A percentile compares a stretch with the other conserved stretches of the same genome.
These are phyloP conservation scores for Pigoraptor vietnamica DNA, from an alignment of 78 protist genomes.

Conservation along the genomic window DNA sequence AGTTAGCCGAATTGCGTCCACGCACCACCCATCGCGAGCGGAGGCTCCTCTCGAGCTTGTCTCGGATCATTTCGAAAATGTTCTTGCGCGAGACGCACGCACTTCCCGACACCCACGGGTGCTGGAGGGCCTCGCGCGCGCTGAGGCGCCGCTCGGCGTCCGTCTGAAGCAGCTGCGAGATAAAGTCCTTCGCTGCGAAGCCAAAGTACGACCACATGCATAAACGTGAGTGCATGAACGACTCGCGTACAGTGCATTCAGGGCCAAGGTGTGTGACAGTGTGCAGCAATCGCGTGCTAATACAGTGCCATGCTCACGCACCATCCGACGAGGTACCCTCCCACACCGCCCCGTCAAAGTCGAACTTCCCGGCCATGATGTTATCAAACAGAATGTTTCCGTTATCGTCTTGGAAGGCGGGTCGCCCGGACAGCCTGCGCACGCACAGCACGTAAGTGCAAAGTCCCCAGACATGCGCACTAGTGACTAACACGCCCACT, in stretches of 20 bases:
- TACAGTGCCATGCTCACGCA: too few relatives aligned
- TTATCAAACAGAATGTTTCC: background rate
- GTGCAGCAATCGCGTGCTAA: too few relatives aligned
- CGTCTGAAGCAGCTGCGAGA: background rate
- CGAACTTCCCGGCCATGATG: background rate
- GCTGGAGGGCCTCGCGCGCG: background rate
- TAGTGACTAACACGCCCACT: too few relatives aligned
- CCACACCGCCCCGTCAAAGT: background rate
- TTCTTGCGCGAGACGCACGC: background rate
- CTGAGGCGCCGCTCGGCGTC: constrained; percentile 22
- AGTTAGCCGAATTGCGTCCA: too few relatives aligned
- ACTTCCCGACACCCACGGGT: constrained; percentile 15
- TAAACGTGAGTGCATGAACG: too few relatives aligned
- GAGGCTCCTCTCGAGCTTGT: background rate
- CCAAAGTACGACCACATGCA: too few relatives aligned
- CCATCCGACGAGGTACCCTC: background rate
- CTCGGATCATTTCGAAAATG: background rate
- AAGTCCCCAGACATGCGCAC: too few relatives aligned
- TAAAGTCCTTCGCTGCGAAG: constrained; percentile 4
- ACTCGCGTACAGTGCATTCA: too few relatives aligned
- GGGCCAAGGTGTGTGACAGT: too few relatives aligned
- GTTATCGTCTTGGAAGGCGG: background rate
- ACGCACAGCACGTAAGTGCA: background rate
- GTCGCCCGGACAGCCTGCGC: background rate
- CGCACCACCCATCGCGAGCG: background rate